Conservation (phyloP, 2,329 filamentous ascomycete species). For the Phoma sp. region DNA sequence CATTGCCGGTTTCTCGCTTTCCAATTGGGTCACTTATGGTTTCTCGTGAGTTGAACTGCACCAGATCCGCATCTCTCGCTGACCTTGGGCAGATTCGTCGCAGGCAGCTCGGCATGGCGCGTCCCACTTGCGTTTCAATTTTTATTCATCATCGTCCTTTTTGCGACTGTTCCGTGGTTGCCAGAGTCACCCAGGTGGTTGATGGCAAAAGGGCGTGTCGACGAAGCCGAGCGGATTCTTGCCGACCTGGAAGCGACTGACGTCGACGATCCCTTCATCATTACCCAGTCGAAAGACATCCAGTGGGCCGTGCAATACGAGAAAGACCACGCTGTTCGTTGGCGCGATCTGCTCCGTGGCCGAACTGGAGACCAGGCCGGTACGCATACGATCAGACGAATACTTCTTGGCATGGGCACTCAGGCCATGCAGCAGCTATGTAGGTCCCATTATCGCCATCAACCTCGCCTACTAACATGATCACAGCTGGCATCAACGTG, state of each 20-base stretch:
- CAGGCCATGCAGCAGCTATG: constrained; percentile 60
- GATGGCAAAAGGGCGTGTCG: constrained; percentile 51
- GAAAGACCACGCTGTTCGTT: constrained; percentile 57
- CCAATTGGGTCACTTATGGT: constrained; percentile 61
- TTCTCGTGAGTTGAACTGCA: constrained; percentile 49
- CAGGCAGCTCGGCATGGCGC: constrained; percentile 28
- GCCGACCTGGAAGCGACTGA: constrained; percentile 56
- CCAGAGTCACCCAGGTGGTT: constrained; percentile 58
- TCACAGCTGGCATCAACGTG: constrained; percentile 44
- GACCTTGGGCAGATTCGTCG: constrained; percentile 18
- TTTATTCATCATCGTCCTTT: constrained; percentile 57
- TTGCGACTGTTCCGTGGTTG: constrained; percentile 54
- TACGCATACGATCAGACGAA: constrained; percentile 58
- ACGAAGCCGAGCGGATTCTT: constrained; percentile 57
- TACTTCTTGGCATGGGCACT: constrained; percentile 61
- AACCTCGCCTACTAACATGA: constrained; percentile 18
- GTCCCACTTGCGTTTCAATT: constrained; percentile 56
- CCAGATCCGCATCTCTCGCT: not conserved
- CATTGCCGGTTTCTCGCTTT: constrained; percentile 57
- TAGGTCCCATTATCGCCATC: constrained; percentile 37
- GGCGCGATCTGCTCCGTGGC: constrained; percentile 58
- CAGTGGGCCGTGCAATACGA: constrained; percentile 58
- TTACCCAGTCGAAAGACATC: constrained; percentile 56
- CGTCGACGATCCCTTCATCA: constrained; percentile 51
- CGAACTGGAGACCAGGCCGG: constrained; percentile 53